These are phyloP conservation scores for Przewalskia tangutica DNA, from an alignment of 257 asterid genomes.

Conservation along the genomic window DNA sequence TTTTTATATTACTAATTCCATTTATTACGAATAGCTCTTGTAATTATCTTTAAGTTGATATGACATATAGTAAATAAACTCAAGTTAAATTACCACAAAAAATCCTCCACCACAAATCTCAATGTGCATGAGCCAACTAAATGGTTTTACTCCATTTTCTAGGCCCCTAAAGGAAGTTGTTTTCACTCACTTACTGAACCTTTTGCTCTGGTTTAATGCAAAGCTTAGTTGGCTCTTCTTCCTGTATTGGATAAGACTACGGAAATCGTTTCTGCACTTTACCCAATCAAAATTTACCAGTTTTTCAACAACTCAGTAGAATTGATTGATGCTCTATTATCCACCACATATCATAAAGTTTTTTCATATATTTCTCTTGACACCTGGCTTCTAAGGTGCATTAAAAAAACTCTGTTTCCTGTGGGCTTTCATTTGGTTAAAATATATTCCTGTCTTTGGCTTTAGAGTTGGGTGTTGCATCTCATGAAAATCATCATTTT, in stretches of 20 bases:
- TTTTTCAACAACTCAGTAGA: conserved; percentile 1
- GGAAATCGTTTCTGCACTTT: conserved; percentile 10
- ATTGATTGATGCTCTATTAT: background rate
- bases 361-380: background rate
- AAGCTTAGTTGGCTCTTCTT: conserved; percentile 26
- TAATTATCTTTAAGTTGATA: too few species aligned
- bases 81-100: background rate
- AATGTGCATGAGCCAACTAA: conserved; percentile 27
- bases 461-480: conserved; percentile 8
- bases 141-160: conserved; percentile 27
- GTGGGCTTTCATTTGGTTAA: conserved; percentile 3
- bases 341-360: background rate
- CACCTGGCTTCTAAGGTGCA: background rate
- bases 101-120: conserved; percentile 28
- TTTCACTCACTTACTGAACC: background rate
- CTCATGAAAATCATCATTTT: background rate
- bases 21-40: too few species aligned
- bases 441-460: background rate
- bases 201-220: conserved; percentile 4
- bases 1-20: too few species aligned
- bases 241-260: conserved; percentile 27
- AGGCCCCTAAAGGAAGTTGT: conserved; percentile 13
- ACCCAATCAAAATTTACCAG: conserved; percentile 8
- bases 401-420: conserved; percentile 3
- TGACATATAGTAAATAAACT: too few species aligned